Evolutionary conservation across 306 rosid genomes (phyloP).

Genomic region (Astragalus membranaceus): DNA sequence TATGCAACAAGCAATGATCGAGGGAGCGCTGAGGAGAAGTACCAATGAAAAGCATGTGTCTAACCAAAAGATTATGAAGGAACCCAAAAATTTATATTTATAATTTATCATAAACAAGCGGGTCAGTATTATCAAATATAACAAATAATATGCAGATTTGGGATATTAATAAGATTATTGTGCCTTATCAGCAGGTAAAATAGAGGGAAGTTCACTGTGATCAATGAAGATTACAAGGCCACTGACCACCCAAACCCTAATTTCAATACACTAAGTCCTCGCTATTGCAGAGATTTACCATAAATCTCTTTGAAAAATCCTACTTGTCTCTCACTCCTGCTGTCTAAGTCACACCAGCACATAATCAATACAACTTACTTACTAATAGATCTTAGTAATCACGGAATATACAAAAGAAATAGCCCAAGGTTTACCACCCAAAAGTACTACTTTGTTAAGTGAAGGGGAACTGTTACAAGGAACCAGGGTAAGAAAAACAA

Average conservation of each 20-base stretch:
- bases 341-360: not conserved
- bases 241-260: not conserved
- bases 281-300: not conserved
- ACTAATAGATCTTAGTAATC: not conserved
- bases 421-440: not conserved
- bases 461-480: not conserved
- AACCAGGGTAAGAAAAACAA: not conserved
- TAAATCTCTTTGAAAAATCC: not conserved
- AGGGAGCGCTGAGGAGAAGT: constrained; percentile 91
- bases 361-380: not conserved
- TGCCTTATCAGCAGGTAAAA: not conserved
- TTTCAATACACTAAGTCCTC: not conserved
- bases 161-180: not conserved
- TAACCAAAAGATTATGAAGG: constrained; percentile 45
- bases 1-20: constrained; percentile 83
- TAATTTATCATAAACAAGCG: constrained; percentile 2
- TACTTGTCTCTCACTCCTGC: not conserved
- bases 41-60: constrained; percentile 87
- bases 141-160: not conserved
- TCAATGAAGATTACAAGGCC: not conserved
- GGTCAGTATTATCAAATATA: not conserved
- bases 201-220: not conserved
- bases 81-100: constrained; percentile 14
- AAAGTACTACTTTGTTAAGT: not conserved
- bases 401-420: not conserved